These are phyloP conservation scores for Phaffomyces thermotolerans DNA, from an alignment of 805 yeast species.

Conservation along the genomic window DNA sequence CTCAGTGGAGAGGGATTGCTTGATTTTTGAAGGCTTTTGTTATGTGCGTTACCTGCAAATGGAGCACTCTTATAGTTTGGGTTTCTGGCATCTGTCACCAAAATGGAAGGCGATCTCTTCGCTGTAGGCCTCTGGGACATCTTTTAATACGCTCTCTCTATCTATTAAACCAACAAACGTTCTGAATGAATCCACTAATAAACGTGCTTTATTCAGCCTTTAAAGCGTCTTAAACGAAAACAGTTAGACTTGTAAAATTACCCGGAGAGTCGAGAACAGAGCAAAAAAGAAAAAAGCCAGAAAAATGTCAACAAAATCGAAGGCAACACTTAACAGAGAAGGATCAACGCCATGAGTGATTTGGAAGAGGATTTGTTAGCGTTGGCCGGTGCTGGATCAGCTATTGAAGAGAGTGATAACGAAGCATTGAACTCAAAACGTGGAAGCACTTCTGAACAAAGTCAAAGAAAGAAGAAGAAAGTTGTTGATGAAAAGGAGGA, in stretches of 20 bases:
- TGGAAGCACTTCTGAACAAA: constrained; percentile 14
- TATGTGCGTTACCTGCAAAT: constrained; percentile 56
- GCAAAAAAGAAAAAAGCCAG: not conserved
- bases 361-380: constrained; percentile 95
- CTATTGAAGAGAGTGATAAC: constrained; percentile 25
- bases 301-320: not conserved
- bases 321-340: not conserved
- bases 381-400: constrained; percentile 68
- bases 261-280: not conserved
- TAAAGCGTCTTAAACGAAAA: not conserved
- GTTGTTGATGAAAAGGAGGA: constrained; percentile 23
- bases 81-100: constrained; percentile 83
- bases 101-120: constrained; percentile 84
- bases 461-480: constrained; percentile 22
- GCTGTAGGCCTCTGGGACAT: constrained; percentile 40
- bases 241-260: not conserved
- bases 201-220: not conserved
- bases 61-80: constrained; percentile 57
- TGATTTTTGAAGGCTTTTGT: constrained; percentile 3
- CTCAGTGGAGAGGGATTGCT: not conserved
- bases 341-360: constrained; percentile 32
- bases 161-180: too few species aligned
- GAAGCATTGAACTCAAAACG: constrained; percentile 29
- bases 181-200: too few species aligned
- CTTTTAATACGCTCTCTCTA: too few species aligned